These are phyloP conservation scores for Nevesoporus exiguus DNA, from an alignment of 768 basidiomycete genomes.

Conservation along the genomic window DNA sequence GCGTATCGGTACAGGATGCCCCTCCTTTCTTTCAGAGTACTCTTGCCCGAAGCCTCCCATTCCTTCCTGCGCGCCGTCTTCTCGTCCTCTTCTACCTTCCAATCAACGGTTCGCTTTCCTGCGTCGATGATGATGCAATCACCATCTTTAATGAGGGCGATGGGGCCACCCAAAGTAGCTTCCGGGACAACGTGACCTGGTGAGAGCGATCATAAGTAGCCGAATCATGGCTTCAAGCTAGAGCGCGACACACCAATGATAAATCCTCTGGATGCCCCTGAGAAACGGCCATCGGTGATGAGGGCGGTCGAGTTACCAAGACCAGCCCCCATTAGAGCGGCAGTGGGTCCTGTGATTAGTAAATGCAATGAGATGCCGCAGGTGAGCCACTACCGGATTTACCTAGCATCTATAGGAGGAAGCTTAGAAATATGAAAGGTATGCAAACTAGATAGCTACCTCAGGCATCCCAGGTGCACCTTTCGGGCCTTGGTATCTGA, in stretches of 20 bases:
- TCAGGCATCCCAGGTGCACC: slow-evolving; percentile 94
- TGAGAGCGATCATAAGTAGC: slow-evolving; percentile 34
- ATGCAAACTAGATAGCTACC: slow-evolving; percentile 30
- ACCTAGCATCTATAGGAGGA: slow-evolving; percentile 43
- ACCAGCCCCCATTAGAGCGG: slow-evolving; percentile 81
- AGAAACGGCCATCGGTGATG: slow-evolving; percentile 89
- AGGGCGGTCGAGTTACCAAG: slow-evolving; percentile 74
- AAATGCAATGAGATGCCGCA: slow-evolving; percentile 3
- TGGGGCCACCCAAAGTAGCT: slow-evolving; percentile 80
- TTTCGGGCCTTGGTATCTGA: slow-evolving; percentile 88
- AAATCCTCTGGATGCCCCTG: slow-evolving; percentile 72
- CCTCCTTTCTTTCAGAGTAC: slow-evolving; percentile 61
- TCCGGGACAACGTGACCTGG: slow-evolving; percentile 60
- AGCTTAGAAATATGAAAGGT: not conserved
- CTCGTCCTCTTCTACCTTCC: slow-evolving; percentile 69
- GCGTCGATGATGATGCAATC: slow-evolving; percentile 77
- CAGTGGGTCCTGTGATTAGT: slow-evolving; percentile 64
- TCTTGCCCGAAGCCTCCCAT: slow-evolving; percentile 70
- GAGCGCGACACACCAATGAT: slow-evolving; percentile 44
- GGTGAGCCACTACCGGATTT: not conserved
- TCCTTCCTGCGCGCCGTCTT: slow-evolving; percentile 54
- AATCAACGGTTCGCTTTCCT: slow-evolving; percentile 59
- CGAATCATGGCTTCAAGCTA: slow-evolving; percentile 17
- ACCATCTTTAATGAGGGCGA: slow-evolving; percentile 82
- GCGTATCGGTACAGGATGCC: slow-evolving; percentile 81